Evolutionary conservation across 1,284 basidiomycete genomes (phyloP).

Genomic region (Phylloboletellus chloephorus): DNA sequence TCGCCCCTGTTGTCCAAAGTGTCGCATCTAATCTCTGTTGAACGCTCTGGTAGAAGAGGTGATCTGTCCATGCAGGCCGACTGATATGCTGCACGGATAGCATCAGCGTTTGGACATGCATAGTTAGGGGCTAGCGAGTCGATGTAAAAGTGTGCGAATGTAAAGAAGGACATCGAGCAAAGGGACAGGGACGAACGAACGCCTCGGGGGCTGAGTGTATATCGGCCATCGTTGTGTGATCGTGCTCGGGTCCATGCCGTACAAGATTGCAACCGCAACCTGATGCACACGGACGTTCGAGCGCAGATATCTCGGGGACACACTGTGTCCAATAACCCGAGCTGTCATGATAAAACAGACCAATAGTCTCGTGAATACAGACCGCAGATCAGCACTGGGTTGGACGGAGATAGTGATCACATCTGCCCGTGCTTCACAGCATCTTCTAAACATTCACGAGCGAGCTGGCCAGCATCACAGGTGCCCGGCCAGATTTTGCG

Average conservation of each 20-base stretch:
- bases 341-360: constrained; percentile 41
- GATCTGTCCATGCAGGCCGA: constrained; percentile 46
- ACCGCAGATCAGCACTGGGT: neutral
- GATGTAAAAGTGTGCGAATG: constrained; percentile 32
- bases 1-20: constrained; percentile 41
- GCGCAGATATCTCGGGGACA: constrained; percentile 40
- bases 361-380: constrained; percentile 42
- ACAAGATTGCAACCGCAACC: constrained; percentile 46
- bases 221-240: constrained; percentile 37
- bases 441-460: constrained; percentile 44
- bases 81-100: constrained; percentile 41
- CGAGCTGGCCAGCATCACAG: constrained; percentile 51
- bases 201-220: constrained; percentile 37
- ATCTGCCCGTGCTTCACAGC: constrained; percentile 46
- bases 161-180: neutral
- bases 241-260: constrained; percentile 44
- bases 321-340: constrained; percentile 40
- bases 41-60: constrained; percentile 41
- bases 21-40: constrained; percentile 39
- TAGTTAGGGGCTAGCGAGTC: constrained; percentile 49
- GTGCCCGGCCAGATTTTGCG: constrained; percentile 52
- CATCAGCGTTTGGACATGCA: constrained; percentile 42
- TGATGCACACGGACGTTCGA: constrained; percentile 47
- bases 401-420: neutral
- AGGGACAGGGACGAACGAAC: constrained; percentile 22